These are phyloP conservation scores for Pythium sukuiense DNA, from an alignment of 352 stramenopile species.

Conservation along the genomic window DNA sequence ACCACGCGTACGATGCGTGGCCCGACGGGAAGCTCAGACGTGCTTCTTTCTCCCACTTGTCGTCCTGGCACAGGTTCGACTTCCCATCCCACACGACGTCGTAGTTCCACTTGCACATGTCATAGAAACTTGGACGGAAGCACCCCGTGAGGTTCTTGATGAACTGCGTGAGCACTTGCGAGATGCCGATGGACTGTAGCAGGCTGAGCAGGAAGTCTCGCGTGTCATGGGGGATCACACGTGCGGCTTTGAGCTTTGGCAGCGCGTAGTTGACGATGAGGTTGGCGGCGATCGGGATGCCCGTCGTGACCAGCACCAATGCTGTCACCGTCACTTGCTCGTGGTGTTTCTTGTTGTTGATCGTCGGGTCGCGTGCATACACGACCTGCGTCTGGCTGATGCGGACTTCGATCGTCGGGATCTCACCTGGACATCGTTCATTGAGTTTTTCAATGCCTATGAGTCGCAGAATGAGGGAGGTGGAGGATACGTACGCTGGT, in stretches of 20 bases:
- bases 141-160: conserved; percentile 65
- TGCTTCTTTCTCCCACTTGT: conserved; percentile 51
- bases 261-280: conserved; percentile 57
- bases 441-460: too few relatives aligned
- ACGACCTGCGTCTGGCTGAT: conserved; percentile 44
- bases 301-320: conserved; percentile 37
- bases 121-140: conserved; percentile 74
- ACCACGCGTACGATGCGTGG: conserved; percentile 72
- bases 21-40: conserved; percentile 76
- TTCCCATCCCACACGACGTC: conserved; percentile 68
- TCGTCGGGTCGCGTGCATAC: conserved; percentile 53
- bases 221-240: conserved; percentile 63
- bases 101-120: conserved; percentile 75
- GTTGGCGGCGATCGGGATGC: conserved; percentile 45
- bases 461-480: neutral
- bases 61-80: conserved; percentile 53
- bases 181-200: conserved; percentile 46
- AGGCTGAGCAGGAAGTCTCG: conserved; percentile 76
- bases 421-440: conserved; percentile 31
- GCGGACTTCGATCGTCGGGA: conserved; percentile 52
- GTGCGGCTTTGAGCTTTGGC: conserved; percentile 43
- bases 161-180: conserved; percentile 67
- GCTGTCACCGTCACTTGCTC: conserved; percentile 69
- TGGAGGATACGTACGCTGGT: conserved; percentile 37
- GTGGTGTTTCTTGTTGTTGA: conserved; percentile 53